Evolutionary conservation across 1,284 basidiomycete genomes (phyloP).

Genomic region (Leccinum pachyderme): DNA sequence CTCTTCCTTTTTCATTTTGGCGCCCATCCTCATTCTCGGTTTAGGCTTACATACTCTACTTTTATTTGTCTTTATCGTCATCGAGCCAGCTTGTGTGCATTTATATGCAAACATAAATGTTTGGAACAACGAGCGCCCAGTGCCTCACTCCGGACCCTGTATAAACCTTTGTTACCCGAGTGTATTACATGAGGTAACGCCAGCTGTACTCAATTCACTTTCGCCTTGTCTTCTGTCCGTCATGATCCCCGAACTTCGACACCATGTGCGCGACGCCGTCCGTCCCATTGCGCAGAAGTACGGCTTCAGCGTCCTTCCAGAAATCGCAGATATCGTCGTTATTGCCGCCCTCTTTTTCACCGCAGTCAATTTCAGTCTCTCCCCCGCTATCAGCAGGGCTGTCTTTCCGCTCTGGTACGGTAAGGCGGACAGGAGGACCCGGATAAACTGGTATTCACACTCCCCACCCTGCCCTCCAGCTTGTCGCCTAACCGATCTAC

Average conservation of each 20-base stretch:
- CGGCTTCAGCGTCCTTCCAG: slow-evolving; percentile 44
- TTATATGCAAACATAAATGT: slow-evolving; percentile 32
- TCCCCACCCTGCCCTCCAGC: background rate
- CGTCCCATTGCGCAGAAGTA: slow-evolving; percentile 24
- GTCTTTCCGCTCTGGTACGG: slow-evolving; percentile 45
- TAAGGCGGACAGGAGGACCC: slow-evolving; percentile 39
- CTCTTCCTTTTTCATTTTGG: background rate
- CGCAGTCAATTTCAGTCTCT: slow-evolving; percentile 47
- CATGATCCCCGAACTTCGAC: slow-evolving; percentile 32
- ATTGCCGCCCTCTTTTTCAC: slow-evolving; percentile 52
- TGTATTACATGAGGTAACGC: slow-evolving; percentile 20
- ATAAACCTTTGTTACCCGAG: slow-evolving; percentile 14
- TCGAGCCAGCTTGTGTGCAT: slow-evolving; percentile 24
- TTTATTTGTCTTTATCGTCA: slow-evolving; percentile 36
- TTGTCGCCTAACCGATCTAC: slow-evolving; percentile 5
- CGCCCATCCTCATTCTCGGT: slow-evolving; percentile 19
- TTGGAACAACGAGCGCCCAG: slow-evolving; percentile 5
- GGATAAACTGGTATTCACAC: slow-evolving; percentile 53
- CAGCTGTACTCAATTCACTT: background rate
- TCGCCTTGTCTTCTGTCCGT: background rate
- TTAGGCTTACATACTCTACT: slow-evolving; percentile 25
- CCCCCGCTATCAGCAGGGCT: slow-evolving; percentile 45
- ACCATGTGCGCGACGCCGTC: slow-evolving; percentile 27
- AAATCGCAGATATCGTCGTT: slow-evolving; percentile 68
- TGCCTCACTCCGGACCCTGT: background rate